A percentile compares a stretch with the other conserved stretches of the same genome.
Conservation (phyloP, 495 filamentous ascomycete genomes). For the Bombardia bombarda region DNA sequence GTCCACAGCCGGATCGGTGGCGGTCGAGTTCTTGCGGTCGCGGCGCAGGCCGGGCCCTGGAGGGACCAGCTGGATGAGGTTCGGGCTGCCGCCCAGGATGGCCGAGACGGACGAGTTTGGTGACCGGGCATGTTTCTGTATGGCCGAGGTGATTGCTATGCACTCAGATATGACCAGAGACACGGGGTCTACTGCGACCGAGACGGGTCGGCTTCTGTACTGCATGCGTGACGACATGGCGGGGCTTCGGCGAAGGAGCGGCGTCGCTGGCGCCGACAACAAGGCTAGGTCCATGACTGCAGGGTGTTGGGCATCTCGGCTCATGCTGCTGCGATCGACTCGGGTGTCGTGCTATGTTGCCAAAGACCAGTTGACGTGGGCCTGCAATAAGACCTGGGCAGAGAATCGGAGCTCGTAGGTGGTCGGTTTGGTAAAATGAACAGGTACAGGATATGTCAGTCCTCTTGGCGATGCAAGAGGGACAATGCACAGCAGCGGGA, state of each 20-base stretch:
- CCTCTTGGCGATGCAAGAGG: too few relatives aligned
- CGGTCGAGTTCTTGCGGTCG: slow-evolving; percentile 21
- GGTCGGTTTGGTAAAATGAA: too few relatives aligned
- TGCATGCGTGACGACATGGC: slow-evolving; percentile 31
- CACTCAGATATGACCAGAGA: slow-evolving; percentile 97
- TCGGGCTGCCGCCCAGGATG: slow-evolving; percentile 76
- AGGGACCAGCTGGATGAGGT: slow-evolving; percentile 40
- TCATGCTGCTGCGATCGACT: slow-evolving; percentile 25
- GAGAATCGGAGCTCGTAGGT: too few relatives aligned
- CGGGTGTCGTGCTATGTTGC: neutral
- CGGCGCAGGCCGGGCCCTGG: slow-evolving; percentile 28
- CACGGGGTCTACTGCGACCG: slow-evolving; percentile 88
- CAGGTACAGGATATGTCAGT: too few relatives aligned
- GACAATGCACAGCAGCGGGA: too few relatives aligned
- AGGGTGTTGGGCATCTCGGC: slow-evolving; percentile 31
- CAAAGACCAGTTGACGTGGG: too few relatives aligned
- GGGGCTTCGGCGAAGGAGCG: slow-evolving; percentile 12
- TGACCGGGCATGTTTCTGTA: slow-evolving; percentile 96
- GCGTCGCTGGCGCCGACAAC: slow-evolving; percentile 13
- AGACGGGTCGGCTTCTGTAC: slow-evolving; percentile 43
- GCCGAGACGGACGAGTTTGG: slow-evolving; percentile 94
- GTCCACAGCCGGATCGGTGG: slow-evolving; percentile 15
- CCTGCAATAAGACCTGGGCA: too few relatives aligned
- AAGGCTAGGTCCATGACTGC: slow-evolving; percentile 28
- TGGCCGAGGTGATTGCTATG: slow-evolving; percentile 93